Percentiles rank a stretch among this genome's conserved stretches.
These are phyloP conservation scores for Hylodesmum podocarpum DNA, from an alignment of 306 rosid species.

Conservation along the genomic window DNA sequence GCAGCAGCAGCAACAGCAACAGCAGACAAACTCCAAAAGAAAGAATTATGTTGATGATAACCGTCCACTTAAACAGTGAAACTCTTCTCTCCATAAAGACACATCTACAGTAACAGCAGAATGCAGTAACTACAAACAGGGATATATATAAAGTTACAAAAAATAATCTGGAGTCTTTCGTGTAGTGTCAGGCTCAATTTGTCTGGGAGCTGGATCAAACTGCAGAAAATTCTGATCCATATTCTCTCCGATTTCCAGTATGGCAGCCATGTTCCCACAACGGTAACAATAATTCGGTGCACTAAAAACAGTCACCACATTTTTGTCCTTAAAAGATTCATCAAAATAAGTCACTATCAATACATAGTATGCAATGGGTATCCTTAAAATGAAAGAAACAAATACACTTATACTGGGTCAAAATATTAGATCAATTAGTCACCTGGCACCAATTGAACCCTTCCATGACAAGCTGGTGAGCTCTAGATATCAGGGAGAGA, in stretches of 20 bases:
- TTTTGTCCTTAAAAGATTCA: constrained; percentile 74
- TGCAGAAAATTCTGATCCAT: constrained; percentile 99
- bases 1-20: constrained; percentile 49
- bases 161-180: constrained; percentile 99
- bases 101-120: constrained; percentile 69
- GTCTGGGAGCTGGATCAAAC: constrained; percentile 98
- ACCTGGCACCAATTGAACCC: constrained; percentile 99
- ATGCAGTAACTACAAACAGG: constrained; percentile 65
- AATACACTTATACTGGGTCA: constrained; percentile 6
- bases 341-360: constrained; percentile 34
- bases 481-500: constrained; percentile 91
- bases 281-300: constrained; percentile 98
- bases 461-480: constrained; percentile 99
- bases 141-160: constrained; percentile 66
- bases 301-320: constrained; percentile 96
- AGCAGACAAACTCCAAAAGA: constrained; percentile 63
- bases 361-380: neutral
- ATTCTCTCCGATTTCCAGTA: constrained; percentile 92
- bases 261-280: constrained; percentile 99
- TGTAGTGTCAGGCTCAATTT: constrained; percentile 93
- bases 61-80: constrained; percentile 57
- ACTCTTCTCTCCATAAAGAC: constrained; percentile 58
- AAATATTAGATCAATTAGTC: constrained; percentile 27
- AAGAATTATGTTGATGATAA: constrained; percentile 79
- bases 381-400: neutral